Evolutionary conservation across 352 stramenopile species (phyloP).

Genomic region (Thalassiosira sp.): DNA sequence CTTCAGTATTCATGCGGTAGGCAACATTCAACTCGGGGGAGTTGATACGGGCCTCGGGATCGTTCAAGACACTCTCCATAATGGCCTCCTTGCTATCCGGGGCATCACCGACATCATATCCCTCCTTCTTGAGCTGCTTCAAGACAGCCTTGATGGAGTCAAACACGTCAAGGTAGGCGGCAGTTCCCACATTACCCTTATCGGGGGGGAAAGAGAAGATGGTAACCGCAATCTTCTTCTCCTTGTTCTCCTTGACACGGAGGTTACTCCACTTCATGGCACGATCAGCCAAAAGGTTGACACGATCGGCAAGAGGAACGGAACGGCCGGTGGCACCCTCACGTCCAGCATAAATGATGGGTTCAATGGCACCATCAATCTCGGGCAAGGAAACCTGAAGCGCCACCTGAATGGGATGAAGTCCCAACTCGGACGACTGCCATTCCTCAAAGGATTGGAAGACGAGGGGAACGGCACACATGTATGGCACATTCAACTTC

Average conservation of each 20-base stretch:
- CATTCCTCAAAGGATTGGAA: conserved; percentile 90
- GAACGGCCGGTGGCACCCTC: conserved; percentile 86
- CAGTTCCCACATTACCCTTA: conserved; percentile 89
- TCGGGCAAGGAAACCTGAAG: conserved; percentile 87
- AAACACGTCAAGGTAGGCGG: conserved; percentile 88
- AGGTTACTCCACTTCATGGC: conserved; percentile 85
- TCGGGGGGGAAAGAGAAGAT: conserved; percentile 89
- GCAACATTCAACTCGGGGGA: conserved; percentile 87
- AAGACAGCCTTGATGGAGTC: conserved; percentile 86
- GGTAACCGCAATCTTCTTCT: conserved; percentile 89
- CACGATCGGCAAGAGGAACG: conserved; percentile 85
- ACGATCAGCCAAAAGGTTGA: conserved; percentile 85
- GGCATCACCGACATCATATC: conserved; percentile 85
- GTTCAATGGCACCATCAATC: conserved; percentile 88
- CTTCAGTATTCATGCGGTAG: conserved; percentile 86
- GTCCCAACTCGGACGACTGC: conserved; percentile 85
- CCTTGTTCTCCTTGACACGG: conserved; percentile 80
- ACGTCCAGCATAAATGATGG: conserved; percentile 87
- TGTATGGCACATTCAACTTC: conserved; percentile 85
- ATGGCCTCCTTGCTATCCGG: conserved; percentile 82
- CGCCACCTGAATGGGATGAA: conserved; percentile 88
- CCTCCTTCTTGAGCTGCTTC: conserved; percentile 82
- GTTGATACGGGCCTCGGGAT: conserved; percentile 80
- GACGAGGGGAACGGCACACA: conserved; percentile 87
- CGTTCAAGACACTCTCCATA: conserved; percentile 77